phyloP scores from a whole-genome alignment of 805 yeast genomes.

The Candida andamanensis region DNA sequence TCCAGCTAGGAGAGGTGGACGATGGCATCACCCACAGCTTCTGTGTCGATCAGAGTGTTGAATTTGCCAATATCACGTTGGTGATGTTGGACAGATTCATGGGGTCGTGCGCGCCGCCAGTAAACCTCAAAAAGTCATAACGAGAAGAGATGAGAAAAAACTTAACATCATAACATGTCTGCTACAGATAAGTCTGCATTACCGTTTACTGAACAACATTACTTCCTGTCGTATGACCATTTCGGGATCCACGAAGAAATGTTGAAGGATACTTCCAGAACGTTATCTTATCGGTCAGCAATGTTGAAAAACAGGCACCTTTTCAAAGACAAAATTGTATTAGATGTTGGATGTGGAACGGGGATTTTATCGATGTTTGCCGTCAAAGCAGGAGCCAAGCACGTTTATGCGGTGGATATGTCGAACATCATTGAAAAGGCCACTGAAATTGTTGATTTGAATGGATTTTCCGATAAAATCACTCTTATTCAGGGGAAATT shows the following conservation, averaged over 20 bases:
- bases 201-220: conserved; percentile 82
- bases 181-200: conserved; percentile 66
- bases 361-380: conserved; percentile 98
- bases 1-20: conserved; percentile 25
- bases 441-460: conserved; percentile 73
- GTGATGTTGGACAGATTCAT: conserved; percentile 5
- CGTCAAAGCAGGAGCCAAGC: conserved; percentile 97
- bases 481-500: conserved; percentile 87
- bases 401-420: conserved; percentile 96
- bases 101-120: neutral
- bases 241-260: conserved; percentile 98
- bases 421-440: conserved; percentile 96
- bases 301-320: conserved; percentile 83
- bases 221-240: conserved; percentile 92
- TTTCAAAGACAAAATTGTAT: conserved; percentile 88
- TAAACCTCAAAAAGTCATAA: no score
- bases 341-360: conserved; percentile 99
- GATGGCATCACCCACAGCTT: conserved; percentile 52
- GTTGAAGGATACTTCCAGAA: conserved; percentile 93
- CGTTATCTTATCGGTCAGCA: conserved; percentile 86
- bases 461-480: conserved; percentile 81
- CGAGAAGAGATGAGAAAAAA: no score
- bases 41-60: conserved; percentile 52
- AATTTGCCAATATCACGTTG: conserved; percentile 42
- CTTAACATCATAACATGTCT: conserved; percentile 29